phyloP scores from a whole-genome alignment of 2,329 filamentous ascomycete species.

The Beauveria caledonica region DNA sequence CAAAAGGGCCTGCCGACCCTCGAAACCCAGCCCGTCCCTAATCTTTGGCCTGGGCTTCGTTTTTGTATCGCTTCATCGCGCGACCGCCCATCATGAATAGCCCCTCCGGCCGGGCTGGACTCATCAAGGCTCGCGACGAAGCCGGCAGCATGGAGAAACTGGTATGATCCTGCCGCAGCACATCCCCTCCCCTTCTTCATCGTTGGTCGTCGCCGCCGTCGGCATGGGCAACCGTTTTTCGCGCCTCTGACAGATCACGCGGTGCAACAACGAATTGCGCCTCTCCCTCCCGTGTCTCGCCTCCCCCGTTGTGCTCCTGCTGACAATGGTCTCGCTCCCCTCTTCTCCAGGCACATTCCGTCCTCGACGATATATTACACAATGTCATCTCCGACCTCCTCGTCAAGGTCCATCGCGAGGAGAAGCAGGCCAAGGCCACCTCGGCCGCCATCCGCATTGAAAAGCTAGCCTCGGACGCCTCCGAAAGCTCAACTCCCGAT shows the following conservation, averaged over 20 bases:
- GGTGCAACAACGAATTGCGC: background rate
- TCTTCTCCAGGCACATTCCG: slow-evolving; percentile 44
- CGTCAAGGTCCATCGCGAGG: slow-evolving; percentile 66
- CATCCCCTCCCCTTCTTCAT: background rate
- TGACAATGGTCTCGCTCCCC: slow-evolving; percentile 2
- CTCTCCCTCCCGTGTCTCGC: background rate
- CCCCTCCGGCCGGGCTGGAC: slow-evolving; percentile 46
- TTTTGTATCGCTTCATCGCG: slow-evolving; percentile 5
- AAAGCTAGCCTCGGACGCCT: slow-evolving; percentile 49
- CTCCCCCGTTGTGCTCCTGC: background rate
- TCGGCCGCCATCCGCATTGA: slow-evolving; percentile 58
- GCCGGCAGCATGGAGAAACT: slow-evolving; percentile 48
- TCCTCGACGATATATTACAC: slow-evolving; percentile 68
- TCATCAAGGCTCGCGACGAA: slow-evolving; percentile 46
- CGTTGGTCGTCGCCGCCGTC: background rate
- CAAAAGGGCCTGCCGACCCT: slow-evolving; percentile 3
- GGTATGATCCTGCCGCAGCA: slow-evolving; percentile 38
- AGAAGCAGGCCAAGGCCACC: slow-evolving; percentile 64
- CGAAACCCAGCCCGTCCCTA: slow-evolving; percentile 3
- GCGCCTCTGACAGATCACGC: background rate
- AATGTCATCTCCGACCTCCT: slow-evolving; percentile 70
- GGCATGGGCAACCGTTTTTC: background rate
- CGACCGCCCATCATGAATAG: slow-evolving; percentile 27
- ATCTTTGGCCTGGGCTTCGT: slow-evolving; percentile 1
- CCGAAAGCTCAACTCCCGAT: slow-evolving; percentile 45